phyloP scores from a whole-genome alignment of 345 rosid species.

The Moricandia arvensis region DNA sequence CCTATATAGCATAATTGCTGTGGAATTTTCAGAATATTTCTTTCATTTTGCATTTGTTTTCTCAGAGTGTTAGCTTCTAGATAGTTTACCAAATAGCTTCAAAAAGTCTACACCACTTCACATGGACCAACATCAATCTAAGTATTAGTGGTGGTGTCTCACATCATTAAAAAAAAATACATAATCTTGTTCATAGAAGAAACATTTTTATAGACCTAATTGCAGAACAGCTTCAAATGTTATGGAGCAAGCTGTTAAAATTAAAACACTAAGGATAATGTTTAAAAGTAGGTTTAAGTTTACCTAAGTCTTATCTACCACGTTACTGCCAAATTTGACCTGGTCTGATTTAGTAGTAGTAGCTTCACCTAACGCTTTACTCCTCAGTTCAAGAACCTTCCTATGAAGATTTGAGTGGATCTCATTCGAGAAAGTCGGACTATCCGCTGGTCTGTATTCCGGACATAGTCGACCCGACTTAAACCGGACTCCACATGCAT shows the following conservation, averaged over 20 bases:
- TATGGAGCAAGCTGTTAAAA: conserved; percentile 29
- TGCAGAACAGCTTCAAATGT: conserved; percentile 16
- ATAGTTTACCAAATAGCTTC: conserved; percentile 4
- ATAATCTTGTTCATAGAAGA: conserved; percentile 2
- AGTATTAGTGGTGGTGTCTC: conserved; percentile 27
- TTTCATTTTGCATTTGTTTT: conserved; percentile 1
- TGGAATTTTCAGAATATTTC: conserved; percentile 1
- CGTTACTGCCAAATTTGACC: conserved; percentile 36
- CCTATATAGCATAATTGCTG: not conserved
- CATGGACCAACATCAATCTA: conserved; percentile 31
- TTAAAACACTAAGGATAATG: conserved; percentile 32
- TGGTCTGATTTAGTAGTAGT: conserved; percentile 22
- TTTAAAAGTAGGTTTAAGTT: conserved; percentile 30
- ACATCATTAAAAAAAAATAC: conserved; percentile 10
- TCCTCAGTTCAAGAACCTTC: conserved; percentile 92
- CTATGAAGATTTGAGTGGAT: conserved; percentile 90
- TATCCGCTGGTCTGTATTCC: conserved; percentile 93
- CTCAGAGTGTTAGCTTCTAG: conserved; percentile 10
- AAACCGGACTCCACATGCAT: conserved; percentile 93
- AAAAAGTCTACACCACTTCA: conserved; percentile 29
- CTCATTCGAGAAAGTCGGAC: conserved; percentile 80
- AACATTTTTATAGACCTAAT: conserved; percentile 8
- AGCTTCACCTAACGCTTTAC: conserved; percentile 37
- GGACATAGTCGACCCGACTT: conserved; percentile 96
- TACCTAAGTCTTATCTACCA: conserved; percentile 34